Base-by-base conservation (phyloP, 2,329 filamentous ascomycete genomes). In the Penicillium vulpinum region DNA sequence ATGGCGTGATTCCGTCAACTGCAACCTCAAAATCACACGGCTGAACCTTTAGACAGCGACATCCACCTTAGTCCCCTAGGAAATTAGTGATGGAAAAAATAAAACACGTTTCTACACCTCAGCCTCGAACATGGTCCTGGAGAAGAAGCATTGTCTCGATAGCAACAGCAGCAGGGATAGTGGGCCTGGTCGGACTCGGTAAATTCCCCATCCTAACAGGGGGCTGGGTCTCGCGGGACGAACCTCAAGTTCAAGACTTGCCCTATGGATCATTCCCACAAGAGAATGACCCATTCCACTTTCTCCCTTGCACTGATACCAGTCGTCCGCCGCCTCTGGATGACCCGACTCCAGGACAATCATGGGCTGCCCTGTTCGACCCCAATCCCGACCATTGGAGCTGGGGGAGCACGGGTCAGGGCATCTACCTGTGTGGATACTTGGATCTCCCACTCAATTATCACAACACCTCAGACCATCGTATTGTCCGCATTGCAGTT, bases 351-450 rank as follows among this genome's bases (percentile, higher is more conserved):
- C 58, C 60, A 0, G 45, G 26, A 22, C 41, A 61, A 41, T 56
- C 56, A 41, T 62, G 57, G 59, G 59, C 48, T 4, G 28, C 48
- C 8, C 33, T 60, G 4, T 63, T 61, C 38, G 51, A 63, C 15
- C 33, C 46, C 2, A 52, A 56, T 22, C 56, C 59, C 18, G 31
- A 44, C n/a, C 56, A 61, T 38, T 61, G 59, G 61, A 56, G 46
- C 26, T 59, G 59, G 61, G 57, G 61, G 3, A 54, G 45, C 41
- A 40, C 52, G 29, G 46, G 52, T 15, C 53, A n/a, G 13, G 59
- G 61, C 13, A 63, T 62, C 28, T 62, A 61, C 47, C 29, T 61
- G 26, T 61, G 61, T 52, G 59, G 61, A 44, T 63, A 60, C 22
- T 35, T 63, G 8, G 59, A 63, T 45, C 56, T 63, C 7, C 61